A percentile compares a stretch with the other conserved stretches of the same genome.
Evolutionary conservation across 164 flowering plant species (phyloP).

Genomic region (Stephania cephalantha): DNA sequence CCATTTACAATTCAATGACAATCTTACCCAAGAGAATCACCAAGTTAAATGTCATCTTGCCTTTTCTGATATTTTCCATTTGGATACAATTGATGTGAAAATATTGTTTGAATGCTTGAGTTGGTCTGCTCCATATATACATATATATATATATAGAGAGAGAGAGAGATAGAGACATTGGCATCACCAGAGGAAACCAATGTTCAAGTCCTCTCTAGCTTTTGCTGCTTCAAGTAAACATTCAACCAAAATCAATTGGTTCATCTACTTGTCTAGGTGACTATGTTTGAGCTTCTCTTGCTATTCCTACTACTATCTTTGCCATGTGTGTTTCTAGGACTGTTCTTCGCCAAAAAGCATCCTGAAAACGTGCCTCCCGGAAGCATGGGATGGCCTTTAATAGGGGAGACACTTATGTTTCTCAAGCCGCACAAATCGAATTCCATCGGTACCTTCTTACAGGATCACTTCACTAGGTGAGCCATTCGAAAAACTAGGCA

Average conservation of each 20-base stretch:
- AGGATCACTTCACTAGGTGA: constrained; percentile 55
- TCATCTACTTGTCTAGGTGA: neutral
- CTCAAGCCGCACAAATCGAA: constrained; percentile 66
- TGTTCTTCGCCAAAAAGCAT: constrained; percentile 15
- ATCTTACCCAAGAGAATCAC: neutral
- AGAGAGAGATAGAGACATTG: neutral
- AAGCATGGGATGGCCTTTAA: constrained; percentile 59
- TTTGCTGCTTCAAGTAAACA: neutral
- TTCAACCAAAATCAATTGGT: neutral
- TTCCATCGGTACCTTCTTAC: constrained; percentile 54
- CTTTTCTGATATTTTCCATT: neutral
- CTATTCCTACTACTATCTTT: neutral
- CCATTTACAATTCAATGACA: too few relatives aligned
- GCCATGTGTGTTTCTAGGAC: constrained; percentile 15
- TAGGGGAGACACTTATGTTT: constrained; percentile 60
- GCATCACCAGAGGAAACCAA: neutral
- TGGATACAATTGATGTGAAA: neutral
- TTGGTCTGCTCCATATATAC: neutral
- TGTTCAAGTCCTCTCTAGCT: neutral
- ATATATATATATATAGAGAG: neutral
- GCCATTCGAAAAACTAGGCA: neutral
- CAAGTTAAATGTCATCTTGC: neutral
- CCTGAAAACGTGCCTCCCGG: constrained; percentile 47
- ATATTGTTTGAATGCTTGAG: neutral
- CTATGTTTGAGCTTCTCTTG: constrained; percentile 17